A percentile compares a stretch with the other conserved stretches of the same genome.
Conservation (phyloP, 768 basidiomycete species). For the Lactarius hengduanensis region DNA sequence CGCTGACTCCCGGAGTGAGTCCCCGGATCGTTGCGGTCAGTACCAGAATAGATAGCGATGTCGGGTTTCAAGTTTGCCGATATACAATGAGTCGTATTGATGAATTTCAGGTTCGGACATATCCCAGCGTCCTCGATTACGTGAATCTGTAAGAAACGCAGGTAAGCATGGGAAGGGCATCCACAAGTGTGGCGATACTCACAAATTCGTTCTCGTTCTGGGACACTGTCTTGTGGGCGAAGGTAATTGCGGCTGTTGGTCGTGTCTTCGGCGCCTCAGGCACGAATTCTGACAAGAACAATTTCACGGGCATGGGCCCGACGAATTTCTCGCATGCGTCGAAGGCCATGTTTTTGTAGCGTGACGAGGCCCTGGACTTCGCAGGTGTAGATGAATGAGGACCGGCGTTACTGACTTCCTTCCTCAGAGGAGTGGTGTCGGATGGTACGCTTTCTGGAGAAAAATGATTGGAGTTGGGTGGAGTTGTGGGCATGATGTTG, state of each 20-base stretch:
- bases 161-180: background rate
- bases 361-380: background rate
- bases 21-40: background rate
- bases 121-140: background rate
- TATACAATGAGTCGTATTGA: background rate
- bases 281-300: constrained; percentile 1
- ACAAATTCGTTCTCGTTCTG: background rate
- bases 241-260: background rate
- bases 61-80: constrained; percentile 1
- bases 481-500: no score
- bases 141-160: background rate
- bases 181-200: background rate
- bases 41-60: constrained; percentile 7
- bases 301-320: constrained; percentile 2
- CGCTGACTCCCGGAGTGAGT: background rate
- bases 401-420: no score
- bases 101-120: background rate
- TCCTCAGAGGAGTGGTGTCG: no score
- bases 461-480: no score
- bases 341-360: constrained; percentile 5
- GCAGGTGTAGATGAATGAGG: no score
- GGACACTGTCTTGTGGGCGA: background rate
- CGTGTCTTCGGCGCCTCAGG: background rate
- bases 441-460: no score
- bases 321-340: constrained; percentile 13